Evolutionary conservation across 495 filamentous ascomycete species (phyloP).

Genomic region (Articulospora tetracladia): DNA sequence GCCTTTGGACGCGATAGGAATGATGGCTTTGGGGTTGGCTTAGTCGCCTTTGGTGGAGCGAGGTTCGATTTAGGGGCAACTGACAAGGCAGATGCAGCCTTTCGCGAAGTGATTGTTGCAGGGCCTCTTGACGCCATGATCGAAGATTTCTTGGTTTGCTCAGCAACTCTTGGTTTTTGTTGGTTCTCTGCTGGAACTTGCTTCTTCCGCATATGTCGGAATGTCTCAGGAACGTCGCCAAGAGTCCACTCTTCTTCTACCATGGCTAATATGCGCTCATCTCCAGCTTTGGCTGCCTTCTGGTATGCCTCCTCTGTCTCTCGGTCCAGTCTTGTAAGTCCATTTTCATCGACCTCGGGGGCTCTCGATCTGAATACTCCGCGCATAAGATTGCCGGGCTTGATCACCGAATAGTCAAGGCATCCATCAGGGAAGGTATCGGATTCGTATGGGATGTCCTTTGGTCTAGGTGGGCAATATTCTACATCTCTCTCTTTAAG

Average conservation of each 20-base stretch:
- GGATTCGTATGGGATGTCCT: slow-evolving; percentile 69
- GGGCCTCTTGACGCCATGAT: slow-evolving; percentile 32
- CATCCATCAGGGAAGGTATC: slow-evolving; percentile 66
- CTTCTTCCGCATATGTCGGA: slow-evolving; percentile 26
- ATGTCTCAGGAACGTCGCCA: slow-evolving; percentile 32
- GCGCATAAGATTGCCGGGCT: slow-evolving; percentile 60
- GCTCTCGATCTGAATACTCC: slow-evolving; percentile 64
- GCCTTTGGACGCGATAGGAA: slow-evolving; percentile 25
- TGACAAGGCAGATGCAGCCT: slow-evolving; percentile 38
- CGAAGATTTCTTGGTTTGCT: slow-evolving; percentile 19
- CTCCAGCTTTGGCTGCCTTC: slow-evolving; percentile 50
- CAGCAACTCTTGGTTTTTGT: slow-evolving; percentile 23
- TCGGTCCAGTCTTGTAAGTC: slow-evolving; percentile 58
- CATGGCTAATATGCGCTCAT: slow-evolving; percentile 54
- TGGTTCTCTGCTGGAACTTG: slow-evolving; percentile 19
- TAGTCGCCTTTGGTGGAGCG: slow-evolving; percentile 28
- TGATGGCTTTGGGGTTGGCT: slow-evolving; percentile 16
- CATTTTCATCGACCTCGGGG: slow-evolving; percentile 62
- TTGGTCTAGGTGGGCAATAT: slow-evolving; percentile 39
- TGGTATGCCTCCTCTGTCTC: slow-evolving; percentile 53
- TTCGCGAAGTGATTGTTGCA: slow-evolving; percentile 33
- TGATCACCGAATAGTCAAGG: slow-evolving; percentile 36
- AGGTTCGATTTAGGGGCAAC: slow-evolving; percentile 13
- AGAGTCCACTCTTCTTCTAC: slow-evolving; percentile 52
- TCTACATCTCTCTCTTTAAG: slow-evolving; percentile 52